Evolutionary conservation across 2,329 filamentous ascomycete species (phyloP).

Genomic region (Neonectria neomacrospora): DNA sequence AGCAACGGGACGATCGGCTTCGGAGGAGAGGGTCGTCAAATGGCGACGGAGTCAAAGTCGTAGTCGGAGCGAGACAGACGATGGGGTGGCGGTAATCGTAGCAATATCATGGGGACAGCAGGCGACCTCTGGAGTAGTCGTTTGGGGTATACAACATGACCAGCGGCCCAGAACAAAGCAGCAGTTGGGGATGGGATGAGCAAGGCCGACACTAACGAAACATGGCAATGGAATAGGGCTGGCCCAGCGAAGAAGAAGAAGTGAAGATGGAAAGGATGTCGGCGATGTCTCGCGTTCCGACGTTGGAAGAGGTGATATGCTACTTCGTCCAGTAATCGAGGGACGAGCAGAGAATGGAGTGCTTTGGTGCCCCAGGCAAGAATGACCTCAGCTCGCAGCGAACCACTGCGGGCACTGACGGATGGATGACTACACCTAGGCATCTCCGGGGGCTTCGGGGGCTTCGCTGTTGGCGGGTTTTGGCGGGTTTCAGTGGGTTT

Average conservation of each 20-base stretch:
- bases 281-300: constrained; percentile 21
- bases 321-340: neutral
- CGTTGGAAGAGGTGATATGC: neutral
- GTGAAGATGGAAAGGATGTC: neutral
- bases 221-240: constrained; percentile 4
- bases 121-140: constrained; percentile 35
- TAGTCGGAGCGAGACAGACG: constrained; percentile 17
- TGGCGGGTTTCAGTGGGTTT: constrained; percentile 16
- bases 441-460: constrained; percentile 4
- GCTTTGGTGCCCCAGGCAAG: constrained; percentile 6
- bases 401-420: neutral
- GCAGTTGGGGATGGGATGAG: neutral
- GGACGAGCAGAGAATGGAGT: neutral
- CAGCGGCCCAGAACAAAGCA: constrained; percentile 25
- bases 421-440: neutral
- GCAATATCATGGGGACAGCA: constrained; percentile 40
- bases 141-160: constrained; percentile 39
- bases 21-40: neutral
- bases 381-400: constrained; percentile 8
- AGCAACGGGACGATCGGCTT: constrained; percentile 24
- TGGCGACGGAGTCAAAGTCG: constrained; percentile 10
- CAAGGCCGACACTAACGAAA: constrained; percentile 6
- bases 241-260: constrained; percentile 4
- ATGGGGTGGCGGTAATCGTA: constrained; percentile 27
- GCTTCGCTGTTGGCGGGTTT: neutral